These are phyloP conservation scores for Claviceps monticola DNA, from an alignment of 2,329 filamentous ascomycete species.

Conservation along the genomic window DNA sequence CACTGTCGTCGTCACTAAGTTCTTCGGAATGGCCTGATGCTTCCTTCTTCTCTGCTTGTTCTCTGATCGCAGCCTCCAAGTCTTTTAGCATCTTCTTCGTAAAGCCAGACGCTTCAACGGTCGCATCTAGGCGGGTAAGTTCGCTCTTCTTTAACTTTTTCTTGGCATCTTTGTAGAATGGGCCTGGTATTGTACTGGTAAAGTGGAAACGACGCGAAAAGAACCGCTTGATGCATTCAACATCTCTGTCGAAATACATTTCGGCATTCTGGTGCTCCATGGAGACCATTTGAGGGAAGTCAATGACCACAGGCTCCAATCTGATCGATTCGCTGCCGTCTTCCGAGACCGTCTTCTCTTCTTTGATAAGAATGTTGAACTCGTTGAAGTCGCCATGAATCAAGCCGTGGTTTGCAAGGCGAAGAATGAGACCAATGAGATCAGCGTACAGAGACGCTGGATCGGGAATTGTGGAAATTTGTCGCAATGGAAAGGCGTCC, in stretches of 20 bases:
- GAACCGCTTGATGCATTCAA: constrained; percentile 89
- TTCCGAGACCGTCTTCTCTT: constrained; percentile 36
- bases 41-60: constrained; percentile 44
- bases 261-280: constrained; percentile 88
- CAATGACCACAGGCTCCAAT: constrained; percentile 75
- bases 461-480: constrained; percentile 72
- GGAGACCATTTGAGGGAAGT: constrained; percentile 97
- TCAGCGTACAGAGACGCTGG: constrained; percentile 83
- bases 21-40: constrained; percentile 16
- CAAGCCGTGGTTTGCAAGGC: constrained; percentile 70
- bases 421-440: constrained; percentile 72
- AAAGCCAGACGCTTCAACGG: constrained; percentile 86
- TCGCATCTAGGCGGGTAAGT: constrained; percentile 62
- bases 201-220: constrained; percentile 86
- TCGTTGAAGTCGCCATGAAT: constrained; percentile 99
- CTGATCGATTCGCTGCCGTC: constrained; percentile 28
- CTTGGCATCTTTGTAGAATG: constrained; percentile 72
- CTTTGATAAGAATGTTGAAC: constrained; percentile 93
- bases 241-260: constrained; percentile 95
- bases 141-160: constrained; percentile 56
- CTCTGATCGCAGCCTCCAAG: constrained; percentile 76
- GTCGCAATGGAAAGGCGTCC: constrained; percentile 81
- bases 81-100: constrained; percentile 96
- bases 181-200: constrained; percentile 64
- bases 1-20: constrained; percentile 13